These are phyloP conservation scores for Sequoia sempervirens DNA, from an alignment of 75 land plant species.

Conservation along the genomic window DNA sequence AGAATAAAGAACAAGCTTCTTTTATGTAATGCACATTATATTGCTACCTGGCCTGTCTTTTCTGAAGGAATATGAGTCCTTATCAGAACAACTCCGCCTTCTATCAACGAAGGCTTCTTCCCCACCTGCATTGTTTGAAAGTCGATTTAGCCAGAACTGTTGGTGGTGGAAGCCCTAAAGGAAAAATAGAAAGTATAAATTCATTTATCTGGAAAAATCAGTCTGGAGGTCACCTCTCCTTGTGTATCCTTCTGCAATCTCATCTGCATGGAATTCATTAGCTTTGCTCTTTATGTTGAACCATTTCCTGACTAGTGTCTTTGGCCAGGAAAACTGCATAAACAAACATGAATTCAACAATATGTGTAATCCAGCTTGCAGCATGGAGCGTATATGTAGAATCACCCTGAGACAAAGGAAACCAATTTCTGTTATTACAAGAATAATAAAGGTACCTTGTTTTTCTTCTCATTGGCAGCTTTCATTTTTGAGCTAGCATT, in stretches of 20 bases:
- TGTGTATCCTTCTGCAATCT: conserved; percentile 38
- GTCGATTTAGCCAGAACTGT: neutral
- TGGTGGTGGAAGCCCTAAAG: neutral
- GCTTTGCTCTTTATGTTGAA: conserved; percentile 69
- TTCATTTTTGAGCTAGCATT: conserved; percentile 52
- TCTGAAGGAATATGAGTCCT: conserved; percentile 56
- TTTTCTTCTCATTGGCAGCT: conserved; percentile 63
- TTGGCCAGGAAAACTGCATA: conserved; percentile 71
- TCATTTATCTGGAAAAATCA: conserved; percentile 1
- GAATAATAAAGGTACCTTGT: conserved; percentile 41
- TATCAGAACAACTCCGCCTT: conserved; percentile 59
- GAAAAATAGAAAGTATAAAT: neutral
- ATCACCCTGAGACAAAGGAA: neutral
- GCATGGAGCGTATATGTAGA: neutral
- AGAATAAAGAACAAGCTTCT: neutral
- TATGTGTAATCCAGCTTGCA: neutral
- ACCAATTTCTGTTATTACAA: neutral
- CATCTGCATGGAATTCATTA: conserved; percentile 58
- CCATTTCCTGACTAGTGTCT: conserved; percentile 65
- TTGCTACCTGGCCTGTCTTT: conserved; percentile 57
- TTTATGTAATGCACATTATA: neutral
- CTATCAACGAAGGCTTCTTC: conserved; percentile 27
- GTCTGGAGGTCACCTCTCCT: neutral
- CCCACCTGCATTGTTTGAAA: neutral
- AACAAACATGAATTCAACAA: conserved; percentile 13